phyloP scores from a whole-genome alignment of 805 yeast genomes.

The Cyberlindnera bimundalis region DNA sequence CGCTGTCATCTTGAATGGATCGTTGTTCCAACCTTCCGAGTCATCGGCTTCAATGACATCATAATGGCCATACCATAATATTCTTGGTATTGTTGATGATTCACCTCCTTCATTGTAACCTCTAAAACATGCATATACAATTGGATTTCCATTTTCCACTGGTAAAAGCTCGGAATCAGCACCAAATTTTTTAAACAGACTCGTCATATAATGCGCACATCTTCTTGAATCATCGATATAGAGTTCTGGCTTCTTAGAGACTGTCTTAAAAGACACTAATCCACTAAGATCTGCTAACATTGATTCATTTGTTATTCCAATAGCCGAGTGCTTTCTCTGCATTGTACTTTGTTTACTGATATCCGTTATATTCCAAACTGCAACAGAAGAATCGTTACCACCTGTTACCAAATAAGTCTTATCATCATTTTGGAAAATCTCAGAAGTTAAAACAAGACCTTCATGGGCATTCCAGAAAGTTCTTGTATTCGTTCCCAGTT shows the following conservation, averaged over 20 bases:
- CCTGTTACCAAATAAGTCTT: slow-evolving; percentile 58
- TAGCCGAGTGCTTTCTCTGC: slow-evolving; percentile 14
- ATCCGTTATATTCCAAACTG: slow-evolving; percentile 61
- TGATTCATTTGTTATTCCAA: slow-evolving; percentile 50
- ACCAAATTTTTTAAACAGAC: slow-evolving; percentile 64
- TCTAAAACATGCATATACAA: slow-evolving; percentile 71
- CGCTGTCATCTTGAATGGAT: slow-evolving; percentile 75
- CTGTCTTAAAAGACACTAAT: slow-evolving; percentile 68
- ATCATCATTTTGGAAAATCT: slow-evolving; percentile 39
- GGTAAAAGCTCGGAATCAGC: slow-evolving; percentile 70
- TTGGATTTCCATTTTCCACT: slow-evolving; percentile 77
- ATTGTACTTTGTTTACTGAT: slow-evolving; percentile 6
- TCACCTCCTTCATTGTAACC: slow-evolving; percentile 33
- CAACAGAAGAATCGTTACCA: slow-evolving; percentile 63
- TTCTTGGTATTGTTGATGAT: slow-evolving; percentile 34
- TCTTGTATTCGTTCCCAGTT: slow-evolving; percentile 41
- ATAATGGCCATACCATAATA: slow-evolving; percentile 93
- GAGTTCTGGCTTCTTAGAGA: slow-evolving; percentile 67
- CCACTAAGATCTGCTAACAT: slow-evolving; percentile 60
- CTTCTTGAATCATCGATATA: slow-evolving; percentile 77
- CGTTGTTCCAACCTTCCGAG: slow-evolving; percentile 63
- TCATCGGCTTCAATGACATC: slow-evolving; percentile 84
- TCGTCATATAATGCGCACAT: slow-evolving; percentile 74
- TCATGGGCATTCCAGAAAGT: slow-evolving; percentile 50
- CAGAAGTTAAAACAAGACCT: slow-evolving; percentile 57